These are phyloP conservation scores for Cucurbitaria berberidis DNA, from an alignment of 2,329 filamentous ascomycete genomes.

Conservation along the genomic window DNA sequence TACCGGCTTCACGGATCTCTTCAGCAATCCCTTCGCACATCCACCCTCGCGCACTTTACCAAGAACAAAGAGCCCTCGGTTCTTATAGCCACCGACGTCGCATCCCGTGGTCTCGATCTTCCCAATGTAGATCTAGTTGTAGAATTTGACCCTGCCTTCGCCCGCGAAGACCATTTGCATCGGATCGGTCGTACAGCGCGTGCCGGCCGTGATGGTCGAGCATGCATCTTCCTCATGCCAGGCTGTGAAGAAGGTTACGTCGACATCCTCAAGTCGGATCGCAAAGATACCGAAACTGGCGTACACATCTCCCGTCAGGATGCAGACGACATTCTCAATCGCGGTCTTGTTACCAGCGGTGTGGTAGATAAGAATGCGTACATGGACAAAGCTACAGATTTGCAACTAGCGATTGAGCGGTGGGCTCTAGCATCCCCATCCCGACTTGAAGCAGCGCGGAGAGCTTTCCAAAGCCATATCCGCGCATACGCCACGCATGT, in stretches of 20 bases:
- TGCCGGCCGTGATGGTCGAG: conserved; percentile 85
- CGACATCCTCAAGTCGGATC: conserved; percentile 73
- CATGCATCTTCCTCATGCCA: conserved; percentile 86
- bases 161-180: conserved; percentile 90
- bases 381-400: conserved; percentile 71
- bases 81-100: conserved; percentile 92
- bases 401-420: conserved; percentile 69
- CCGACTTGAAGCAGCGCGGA: conserved; percentile 78
- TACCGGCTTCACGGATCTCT: conserved; percentile 93
- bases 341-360: conserved; percentile 61
- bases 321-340: conserved; percentile 70
- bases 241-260: conserved; percentile 94
- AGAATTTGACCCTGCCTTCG: conserved; percentile 96
- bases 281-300: conserved; percentile 67
- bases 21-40: conserved; percentile 83
- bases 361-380: conserved; percentile 58
- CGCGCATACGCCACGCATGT: conserved; percentile 95
- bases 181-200: conserved; percentile 93
- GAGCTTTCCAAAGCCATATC: conserved; percentile 90
- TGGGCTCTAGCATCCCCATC: conserved; percentile 69
- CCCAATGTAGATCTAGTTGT: conserved; percentile 94
- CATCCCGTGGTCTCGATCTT: conserved; percentile 92
- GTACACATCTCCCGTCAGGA: conserved; percentile 62
- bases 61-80: conserved; percentile 76
- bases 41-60: conserved; percentile 82